Evolutionary conservation across 2,329 filamentous ascomycete genomes (phyloP).

Genomic region (Paecilomyces sp.): DNA sequence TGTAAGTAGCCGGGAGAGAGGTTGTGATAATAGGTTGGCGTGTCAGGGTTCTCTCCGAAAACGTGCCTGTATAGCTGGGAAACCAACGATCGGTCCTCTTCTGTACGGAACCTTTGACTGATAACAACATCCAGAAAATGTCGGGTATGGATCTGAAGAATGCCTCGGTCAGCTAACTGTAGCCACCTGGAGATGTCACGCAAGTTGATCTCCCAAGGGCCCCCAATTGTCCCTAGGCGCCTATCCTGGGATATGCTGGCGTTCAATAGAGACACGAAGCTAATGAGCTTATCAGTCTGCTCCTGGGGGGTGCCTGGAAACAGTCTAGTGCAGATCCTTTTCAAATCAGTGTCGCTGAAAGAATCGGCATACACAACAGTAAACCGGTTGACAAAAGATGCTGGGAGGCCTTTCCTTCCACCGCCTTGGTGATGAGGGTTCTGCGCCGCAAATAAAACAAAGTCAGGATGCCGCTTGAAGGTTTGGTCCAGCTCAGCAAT

Average conservation of each 20-base stretch:
- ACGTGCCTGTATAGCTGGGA: slow-evolving; percentile 58
- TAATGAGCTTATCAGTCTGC: slow-evolving; percentile 61
- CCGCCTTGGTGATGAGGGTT: slow-evolving; percentile 97
- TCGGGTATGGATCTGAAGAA: slow-evolving; percentile 55
- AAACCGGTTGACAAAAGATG: slow-evolving; percentile 96
- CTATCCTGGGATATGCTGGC: slow-evolving; percentile 55
- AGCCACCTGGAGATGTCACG: slow-evolving; percentile 87
- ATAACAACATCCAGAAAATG: slow-evolving; percentile 81
- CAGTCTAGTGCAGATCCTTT: slow-evolving; percentile 70
- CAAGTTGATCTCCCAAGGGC: slow-evolving; percentile 94
- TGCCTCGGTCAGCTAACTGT: slow-evolving; percentile 56
- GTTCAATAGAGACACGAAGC: slow-evolving; percentile 76
- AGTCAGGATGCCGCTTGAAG: slow-evolving; percentile 81
- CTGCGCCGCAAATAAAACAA: slow-evolving; percentile 93
- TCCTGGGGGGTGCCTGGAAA: slow-evolving; percentile 58
- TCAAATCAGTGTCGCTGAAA: slow-evolving; percentile 73
- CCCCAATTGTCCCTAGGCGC: slow-evolving; percentile 51
- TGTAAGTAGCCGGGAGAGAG: slow-evolving; percentile 62
- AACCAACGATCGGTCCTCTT: slow-evolving; percentile 60
- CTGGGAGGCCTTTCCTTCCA: slow-evolving; percentile 86
- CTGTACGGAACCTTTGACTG: slow-evolving; percentile 74
- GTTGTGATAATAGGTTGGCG: slow-evolving; percentile 63
- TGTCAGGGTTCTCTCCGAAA: slow-evolving; percentile 48
- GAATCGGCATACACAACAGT: slow-evolving; percentile 95
- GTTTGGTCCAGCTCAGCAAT: slow-evolving; percentile 91